Evolutionary conservation across 306 rosid genomes (phyloP).

Genomic region (Glycyrrhiza uralensis): DNA sequence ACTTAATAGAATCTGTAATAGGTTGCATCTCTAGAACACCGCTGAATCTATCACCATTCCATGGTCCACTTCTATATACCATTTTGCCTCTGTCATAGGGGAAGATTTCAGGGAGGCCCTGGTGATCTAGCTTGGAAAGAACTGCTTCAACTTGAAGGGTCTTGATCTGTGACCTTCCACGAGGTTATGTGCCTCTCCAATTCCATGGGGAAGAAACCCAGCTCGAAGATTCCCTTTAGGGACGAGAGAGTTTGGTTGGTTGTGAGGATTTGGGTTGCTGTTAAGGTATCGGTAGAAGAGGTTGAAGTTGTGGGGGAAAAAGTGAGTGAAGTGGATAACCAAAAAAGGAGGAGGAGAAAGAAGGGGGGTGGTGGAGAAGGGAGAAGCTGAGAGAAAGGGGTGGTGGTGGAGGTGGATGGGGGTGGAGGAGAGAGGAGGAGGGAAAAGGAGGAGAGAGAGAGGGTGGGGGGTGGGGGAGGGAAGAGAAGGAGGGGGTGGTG

Average conservation of each 20-base stretch:
- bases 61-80: conserved; percentile 72
- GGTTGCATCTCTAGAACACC: conserved; percentile 80
- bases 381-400: too few species aligned
- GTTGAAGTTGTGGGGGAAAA: conserved; percentile 26
- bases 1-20: conserved; percentile 26
- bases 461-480: too few species aligned
- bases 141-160: conserved; percentile 58
- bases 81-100: not conserved
- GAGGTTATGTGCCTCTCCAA: conserved; percentile 47
- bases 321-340: conserved; percentile 17
- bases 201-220: conserved; percentile 47
- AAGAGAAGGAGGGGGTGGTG: too few species aligned
- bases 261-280: conserved; percentile 41
- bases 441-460: too few species aligned
- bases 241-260: conserved; percentile 52
- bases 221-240: conserved; percentile 35
- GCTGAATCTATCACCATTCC: conserved; percentile 73
- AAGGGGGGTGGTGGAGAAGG: too few species aligned
- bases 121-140: conserved; percentile 54
- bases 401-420: too few species aligned
- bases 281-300: conserved; percentile 47
- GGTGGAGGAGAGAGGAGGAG: too few species aligned
- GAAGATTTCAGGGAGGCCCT: conserved; percentile 70
- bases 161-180: conserved; percentile 42
- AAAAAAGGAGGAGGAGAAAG: conserved; percentile 24